Evolutionary conservation across 768 basidiomycete genomes (phyloP).

Genomic region (Sporobolomyces pararoseus): DNA sequence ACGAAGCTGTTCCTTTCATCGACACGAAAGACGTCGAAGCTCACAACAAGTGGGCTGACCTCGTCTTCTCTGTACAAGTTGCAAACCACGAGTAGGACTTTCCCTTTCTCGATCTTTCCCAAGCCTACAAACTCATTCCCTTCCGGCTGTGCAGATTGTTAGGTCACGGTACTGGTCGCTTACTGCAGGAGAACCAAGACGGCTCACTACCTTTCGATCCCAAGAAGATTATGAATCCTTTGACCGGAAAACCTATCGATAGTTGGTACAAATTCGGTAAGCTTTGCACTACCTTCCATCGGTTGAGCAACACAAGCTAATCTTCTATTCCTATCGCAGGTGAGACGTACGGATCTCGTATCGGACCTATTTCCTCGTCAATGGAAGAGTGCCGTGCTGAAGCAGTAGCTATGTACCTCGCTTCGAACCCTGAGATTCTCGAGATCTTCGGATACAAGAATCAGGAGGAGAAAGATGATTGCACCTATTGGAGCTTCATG

Average conservation of each 20-base stretch:
- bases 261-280: slow-evolving; percentile 80
- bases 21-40: slow-evolving; percentile 70
- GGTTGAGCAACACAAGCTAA: too few relatives aligned
- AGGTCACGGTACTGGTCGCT: slow-evolving; percentile 75
- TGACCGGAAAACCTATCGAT: slow-evolving; percentile 47
- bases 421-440: slow-evolving; percentile 70
- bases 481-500: slow-evolving; percentile 57
- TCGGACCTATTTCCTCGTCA: slow-evolving; percentile 83
- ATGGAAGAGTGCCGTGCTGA: slow-evolving; percentile 94
- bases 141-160: slow-evolving; percentile 48
- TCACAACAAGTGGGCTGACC: slow-evolving; percentile 72
- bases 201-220: slow-evolving; percentile 79
- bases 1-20: slow-evolving; percentile 69
- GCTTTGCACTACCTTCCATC: background rate
- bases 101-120: background rate
- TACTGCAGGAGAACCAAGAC: slow-evolving; percentile 70
- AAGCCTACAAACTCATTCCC: background rate
- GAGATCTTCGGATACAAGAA: slow-evolving; percentile 76
- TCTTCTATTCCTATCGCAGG: too few relatives aligned
- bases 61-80: slow-evolving; percentile 79
- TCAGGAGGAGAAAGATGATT: slow-evolving; percentile 62
- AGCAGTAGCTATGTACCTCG: slow-evolving; percentile 74
- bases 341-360: slow-evolving; percentile 69
- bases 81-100: slow-evolving; percentile 68
- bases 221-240: slow-evolving; percentile 52